Evolutionary conservation across 345 rosid species (phyloP), one percentile per base, ranked within the genome.

Genomic region (Tarenaya hassleriana): DNA sequence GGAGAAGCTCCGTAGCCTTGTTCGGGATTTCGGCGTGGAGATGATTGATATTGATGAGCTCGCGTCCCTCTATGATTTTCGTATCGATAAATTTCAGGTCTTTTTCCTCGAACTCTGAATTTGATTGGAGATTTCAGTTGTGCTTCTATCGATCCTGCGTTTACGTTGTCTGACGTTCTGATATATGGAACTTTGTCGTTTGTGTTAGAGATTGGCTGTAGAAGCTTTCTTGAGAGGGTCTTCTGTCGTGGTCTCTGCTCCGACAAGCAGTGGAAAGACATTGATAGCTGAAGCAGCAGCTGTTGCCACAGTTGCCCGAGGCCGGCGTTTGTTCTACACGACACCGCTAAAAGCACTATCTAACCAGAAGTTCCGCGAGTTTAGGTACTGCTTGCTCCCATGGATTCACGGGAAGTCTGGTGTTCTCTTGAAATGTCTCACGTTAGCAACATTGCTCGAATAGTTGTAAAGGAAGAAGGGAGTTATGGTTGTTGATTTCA

Each of bases 311-410:
- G 87, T 91, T 5, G 89, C 96, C 13, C 69, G 82, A 63, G 81
- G 87, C 53, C 84, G 85, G 50, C 75, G 98, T 9, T 62, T 91
- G 62, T 84, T 91, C 47, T 91, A 87, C 49, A 91, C 96, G 21
- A 91, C 98, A 20, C 98, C 98, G 4, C 96, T 91, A 41, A 91
- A 91, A 77, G 98, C 98, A 3, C 77, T 91, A 50, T 91, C 98
- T 15, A 91, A 91, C 67, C 98, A 91, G 76, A 91, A 91, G 77
- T 81, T 86, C 66, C 92, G 96, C 16, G 95, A 91, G 78, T 82
- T 91, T 67, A 79, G 87, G 97, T 88, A 62, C 16, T 72, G 41
- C 13, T 50, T 17, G 34, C 50, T 55, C 17, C 18, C 9, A 1
- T 29, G 11, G 14, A 24, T 7, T 43, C n/a, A 55, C 5, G 29